phyloP scores from a whole-genome alignment of 495 filamentous ascomycete genomes.

The Aspergillus ostianus region DNA sequence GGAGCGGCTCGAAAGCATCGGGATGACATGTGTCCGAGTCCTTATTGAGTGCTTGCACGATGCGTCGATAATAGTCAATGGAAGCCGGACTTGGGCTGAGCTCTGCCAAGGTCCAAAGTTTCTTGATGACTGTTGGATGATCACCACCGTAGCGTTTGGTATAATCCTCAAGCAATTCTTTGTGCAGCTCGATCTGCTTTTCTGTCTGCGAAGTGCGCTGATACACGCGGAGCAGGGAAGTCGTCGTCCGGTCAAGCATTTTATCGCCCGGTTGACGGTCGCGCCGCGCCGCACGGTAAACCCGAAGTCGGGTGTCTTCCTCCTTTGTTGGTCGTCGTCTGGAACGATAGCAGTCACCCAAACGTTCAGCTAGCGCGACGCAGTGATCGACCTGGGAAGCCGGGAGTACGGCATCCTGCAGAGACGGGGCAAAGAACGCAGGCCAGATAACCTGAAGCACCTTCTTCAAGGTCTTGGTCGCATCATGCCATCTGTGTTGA shows the following conservation, averaged over 20 bases:
- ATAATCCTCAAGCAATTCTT: slow-evolving; percentile 34
- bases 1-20: slow-evolving; percentile 34
- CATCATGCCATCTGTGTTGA: slow-evolving; percentile 41
- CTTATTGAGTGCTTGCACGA: slow-evolving; percentile 36
- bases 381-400: slow-evolving; percentile 25
- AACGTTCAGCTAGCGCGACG: slow-evolving; percentile 29
- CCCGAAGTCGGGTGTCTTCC: slow-evolving; percentile 34
- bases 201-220: slow-evolving; percentile 35
- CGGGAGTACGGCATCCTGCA: slow-evolving; percentile 34
- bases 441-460: slow-evolving; percentile 35
- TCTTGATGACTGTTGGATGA: slow-evolving; percentile 32
- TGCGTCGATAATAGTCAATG: slow-evolving; percentile 39
- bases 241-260: slow-evolving; percentile 27
- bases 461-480: slow-evolving; percentile 34
- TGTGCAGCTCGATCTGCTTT: slow-evolving; percentile 29
- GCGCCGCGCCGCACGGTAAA: slow-evolving; percentile 32
- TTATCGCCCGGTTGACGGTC: slow-evolving; percentile 32
- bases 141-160: slow-evolving; percentile 29
- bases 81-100: slow-evolving; percentile 32
- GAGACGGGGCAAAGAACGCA: slow-evolving; percentile 30
- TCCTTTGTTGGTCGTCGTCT: slow-evolving; percentile 35
- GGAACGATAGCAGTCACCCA: slow-evolving; percentile 35
- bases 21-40: slow-evolving; percentile 29
- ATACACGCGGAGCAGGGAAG: slow-evolving; percentile 28
- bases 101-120: slow-evolving; percentile 36